phyloP scores from a whole-genome alignment of 768 basidiomycete genomes.

The Tephrocybe rancida region DNA sequence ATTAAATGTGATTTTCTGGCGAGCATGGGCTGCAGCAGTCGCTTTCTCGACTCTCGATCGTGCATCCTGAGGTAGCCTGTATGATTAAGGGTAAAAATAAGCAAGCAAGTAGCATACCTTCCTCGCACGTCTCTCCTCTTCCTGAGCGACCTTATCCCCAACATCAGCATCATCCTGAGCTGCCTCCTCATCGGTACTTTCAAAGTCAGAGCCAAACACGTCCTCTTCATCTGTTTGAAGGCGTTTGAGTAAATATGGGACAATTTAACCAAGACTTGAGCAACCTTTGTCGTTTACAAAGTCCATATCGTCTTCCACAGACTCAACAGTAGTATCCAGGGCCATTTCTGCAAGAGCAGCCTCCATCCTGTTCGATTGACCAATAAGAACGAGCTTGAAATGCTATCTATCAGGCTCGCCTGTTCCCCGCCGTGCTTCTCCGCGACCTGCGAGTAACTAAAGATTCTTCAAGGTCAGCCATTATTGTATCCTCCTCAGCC shows the following conservation, averaged over 20 bases:
- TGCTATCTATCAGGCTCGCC: conserved; percentile 39
- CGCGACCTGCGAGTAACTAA: conserved; percentile 61
- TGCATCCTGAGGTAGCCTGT: conserved; percentile 41
- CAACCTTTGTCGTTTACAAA: conserved; percentile 68
- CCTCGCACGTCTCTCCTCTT: conserved; percentile 58
- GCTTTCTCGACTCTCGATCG: conserved; percentile 61
- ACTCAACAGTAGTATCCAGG: conserved; percentile 53
- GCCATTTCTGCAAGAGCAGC: conserved; percentile 75
- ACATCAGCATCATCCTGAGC: conserved; percentile 53
- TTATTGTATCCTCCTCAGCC: conserved; percentile 12
- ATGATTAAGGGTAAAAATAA: neutral
- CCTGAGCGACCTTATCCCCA: conserved; percentile 57
- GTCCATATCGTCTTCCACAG: conserved; percentile 74
- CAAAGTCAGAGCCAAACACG: conserved; percentile 82
- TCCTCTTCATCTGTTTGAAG: conserved; percentile 81
- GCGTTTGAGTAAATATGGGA: neutral
- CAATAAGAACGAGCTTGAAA: conserved; percentile 10
- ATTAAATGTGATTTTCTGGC: conserved; percentile 69
- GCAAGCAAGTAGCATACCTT: conserved; percentile 38
- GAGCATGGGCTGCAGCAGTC: conserved; percentile 67
- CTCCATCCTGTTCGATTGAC: conserved; percentile 59
- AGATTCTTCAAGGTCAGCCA: conserved; percentile 39
- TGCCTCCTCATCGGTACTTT: conserved; percentile 79
- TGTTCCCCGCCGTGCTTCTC: conserved; percentile 79
- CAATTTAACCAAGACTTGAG: neutral